phyloP scores from a whole-genome alignment of 2,329 filamentous ascomycete species.

The Chlorencoelia australis region DNA sequence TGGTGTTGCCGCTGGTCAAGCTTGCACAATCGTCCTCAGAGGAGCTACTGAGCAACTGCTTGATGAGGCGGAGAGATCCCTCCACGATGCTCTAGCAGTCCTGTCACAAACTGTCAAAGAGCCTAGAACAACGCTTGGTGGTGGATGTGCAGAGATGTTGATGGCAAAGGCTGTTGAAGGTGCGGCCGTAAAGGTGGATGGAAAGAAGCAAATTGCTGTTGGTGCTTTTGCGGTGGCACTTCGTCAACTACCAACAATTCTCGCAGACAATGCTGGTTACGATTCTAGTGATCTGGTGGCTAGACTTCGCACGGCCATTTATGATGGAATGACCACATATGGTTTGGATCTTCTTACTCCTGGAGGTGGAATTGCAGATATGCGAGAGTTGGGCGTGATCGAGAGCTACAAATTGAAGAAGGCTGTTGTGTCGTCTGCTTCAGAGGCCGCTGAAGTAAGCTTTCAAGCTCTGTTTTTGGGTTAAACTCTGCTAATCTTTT shows the following conservation, averaged over 20 bases:
- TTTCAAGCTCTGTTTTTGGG: constrained; percentile 5
- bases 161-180: constrained; percentile 98
- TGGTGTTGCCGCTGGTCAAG: constrained; percentile 83
- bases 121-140: constrained; percentile 86
- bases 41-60: constrained; percentile 95
- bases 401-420: constrained; percentile 98
- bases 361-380: constrained; percentile 87
- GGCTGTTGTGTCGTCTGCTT: constrained; percentile 93
- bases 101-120: constrained; percentile 94
- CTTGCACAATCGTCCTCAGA: constrained; percentile 92
- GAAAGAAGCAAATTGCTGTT: constrained; percentile 93
- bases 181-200: constrained; percentile 84
- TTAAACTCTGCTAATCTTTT: constrained; percentile 24
- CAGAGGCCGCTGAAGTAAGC: constrained; percentile 88
- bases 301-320: constrained; percentile 84
- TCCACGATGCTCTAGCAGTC: constrained; percentile 93
- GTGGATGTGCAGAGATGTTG: constrained; percentile 95
- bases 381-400: constrained; percentile 89
- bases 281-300: constrained; percentile 92
- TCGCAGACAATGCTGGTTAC: constrained; percentile 93
- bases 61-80: constrained; percentile 89
- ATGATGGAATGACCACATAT: constrained; percentile 86
- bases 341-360: constrained; percentile 83
- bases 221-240: constrained; percentile 82
- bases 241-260: constrained; percentile 87